These are phyloP conservation scores for Candida boidinii DNA, from an alignment of 805 yeast species.

Conservation along the genomic window DNA sequence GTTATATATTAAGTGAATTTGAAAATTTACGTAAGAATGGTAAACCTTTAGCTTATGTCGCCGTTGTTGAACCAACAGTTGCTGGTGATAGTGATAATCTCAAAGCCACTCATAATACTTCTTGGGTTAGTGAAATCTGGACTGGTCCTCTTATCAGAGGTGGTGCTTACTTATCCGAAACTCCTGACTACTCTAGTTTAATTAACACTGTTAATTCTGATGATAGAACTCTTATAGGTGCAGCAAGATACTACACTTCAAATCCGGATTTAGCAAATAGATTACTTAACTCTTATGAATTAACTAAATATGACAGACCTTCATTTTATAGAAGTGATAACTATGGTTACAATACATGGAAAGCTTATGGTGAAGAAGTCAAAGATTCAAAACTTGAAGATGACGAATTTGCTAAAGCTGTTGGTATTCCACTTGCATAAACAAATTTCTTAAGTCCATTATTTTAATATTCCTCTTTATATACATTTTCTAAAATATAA, in stretches of 20 bases:
- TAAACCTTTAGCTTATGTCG: constrained; percentile 5
- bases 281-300: constrained; percentile 25
- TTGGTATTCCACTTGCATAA: too few species aligned
- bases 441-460: too few species aligned
- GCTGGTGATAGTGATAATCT: constrained; percentile 53
- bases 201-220: constrained; percentile 18
- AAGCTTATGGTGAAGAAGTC: constrained; percentile 11
- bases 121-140: constrained; percentile 16
- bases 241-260: constrained; percentile 30
- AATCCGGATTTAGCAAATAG: constrained; percentile 36
- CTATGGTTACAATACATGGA: constrained; percentile 10
- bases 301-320: constrained; percentile 32
- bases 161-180: too few species aligned
- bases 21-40: constrained; percentile 21
- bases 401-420: too few species aligned
- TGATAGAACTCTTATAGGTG: constrained; percentile 36
- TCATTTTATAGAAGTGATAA: constrained; percentile 27
- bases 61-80: constrained; percentile 55
- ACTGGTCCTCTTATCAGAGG: constrained; percentile 16
- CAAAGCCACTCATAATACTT: constrained; percentile 14
- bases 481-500: too few species aligned
- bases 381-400: too few species aligned
- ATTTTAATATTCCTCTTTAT: too few species aligned
- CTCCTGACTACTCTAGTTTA: constrained; percentile 14
- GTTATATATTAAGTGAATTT: constrained; percentile 26